phyloP scores from a whole-genome alignment of 1,284 basidiomycete species.

The Ceratobasidium sp. region DNA sequence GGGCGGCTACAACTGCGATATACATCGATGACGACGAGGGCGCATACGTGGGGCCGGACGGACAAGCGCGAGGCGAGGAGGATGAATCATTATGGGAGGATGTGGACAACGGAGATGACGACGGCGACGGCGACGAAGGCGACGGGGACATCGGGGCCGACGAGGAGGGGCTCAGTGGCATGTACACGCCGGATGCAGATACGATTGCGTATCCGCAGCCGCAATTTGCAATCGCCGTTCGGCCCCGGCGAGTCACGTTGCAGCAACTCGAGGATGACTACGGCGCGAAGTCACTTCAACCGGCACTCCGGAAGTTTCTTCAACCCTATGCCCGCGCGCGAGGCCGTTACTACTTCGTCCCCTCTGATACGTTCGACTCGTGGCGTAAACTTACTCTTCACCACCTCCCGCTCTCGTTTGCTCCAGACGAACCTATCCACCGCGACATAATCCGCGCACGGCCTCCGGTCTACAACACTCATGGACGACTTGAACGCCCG shows the following conservation, averaged over 20 bases:
- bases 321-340: neutral
- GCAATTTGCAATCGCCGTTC: constrained; percentile 1
- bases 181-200: neutral
- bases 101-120: neutral
- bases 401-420: neutral
- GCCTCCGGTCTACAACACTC: neutral
- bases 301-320: neutral
- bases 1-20: no score
- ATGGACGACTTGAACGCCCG: neutral
- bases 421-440: neutral
- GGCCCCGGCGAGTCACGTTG: neutral
- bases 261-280: neutral
- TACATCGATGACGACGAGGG: neutral
- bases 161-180: no score
- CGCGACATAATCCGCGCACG: constrained; percentile 4
- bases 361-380: neutral
- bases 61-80: neutral
- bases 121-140: neutral
- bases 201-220: neutral
- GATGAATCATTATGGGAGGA: constrained; percentile 15
- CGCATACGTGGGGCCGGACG: neutral
- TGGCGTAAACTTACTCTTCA: neutral
- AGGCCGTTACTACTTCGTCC: constrained; percentile 59
- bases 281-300: neutral
- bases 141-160: neutral